These are phyloP conservation scores for Groenewaldozyma sp. DNA, from an alignment of 1,139 yeast species.

Conservation along the genomic window DNA sequence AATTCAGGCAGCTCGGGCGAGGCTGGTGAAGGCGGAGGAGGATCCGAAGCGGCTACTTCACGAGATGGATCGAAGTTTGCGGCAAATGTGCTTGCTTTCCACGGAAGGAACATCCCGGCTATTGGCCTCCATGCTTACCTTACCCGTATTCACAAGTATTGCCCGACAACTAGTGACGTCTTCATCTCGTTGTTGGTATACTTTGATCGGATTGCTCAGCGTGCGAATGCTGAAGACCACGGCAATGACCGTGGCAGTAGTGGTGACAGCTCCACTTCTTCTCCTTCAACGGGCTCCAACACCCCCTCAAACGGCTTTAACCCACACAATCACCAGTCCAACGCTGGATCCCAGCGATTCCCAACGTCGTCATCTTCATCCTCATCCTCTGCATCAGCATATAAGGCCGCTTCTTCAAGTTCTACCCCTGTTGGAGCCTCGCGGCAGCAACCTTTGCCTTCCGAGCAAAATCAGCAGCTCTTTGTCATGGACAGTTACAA, in stretches of 20 bases:
- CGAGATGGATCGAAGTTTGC: conserved; percentile 9
- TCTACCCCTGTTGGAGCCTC: too few species aligned
- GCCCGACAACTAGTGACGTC: conserved; percentile 97
- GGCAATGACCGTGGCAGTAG: background rate
- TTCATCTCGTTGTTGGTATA: conserved; percentile 82
- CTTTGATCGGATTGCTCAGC: conserved; percentile 86
- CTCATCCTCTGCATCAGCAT: background rate
- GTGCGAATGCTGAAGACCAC: conserved; percentile 51
- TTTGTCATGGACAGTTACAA: conserved; percentile 96
- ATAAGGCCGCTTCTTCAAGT: background rate
- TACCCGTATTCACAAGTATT: conserved; percentile 82
- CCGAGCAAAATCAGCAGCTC: conserved; percentile 36
- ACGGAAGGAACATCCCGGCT: conserved; percentile 93
- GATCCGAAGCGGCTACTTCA: conserved; percentile 10
- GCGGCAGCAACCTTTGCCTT: too few species aligned
- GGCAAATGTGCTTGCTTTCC: conserved; percentile 80
- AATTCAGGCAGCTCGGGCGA: background rate
- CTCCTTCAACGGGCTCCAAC: background rate
- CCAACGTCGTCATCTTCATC: conserved; percentile 10
- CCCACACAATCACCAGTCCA: conserved; percentile 16
- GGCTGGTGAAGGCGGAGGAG: conserved; percentile 1
- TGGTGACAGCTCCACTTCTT: background rate
- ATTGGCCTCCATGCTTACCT: conserved; percentile 84
- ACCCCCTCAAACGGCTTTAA: conserved; percentile 8
- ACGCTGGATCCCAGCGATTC: too few species aligned